A percentile compares a stretch with the other conserved stretches of the same genome.
Conservation (phyloP, 768 basidiomycete genomes). For the Leccinum subgranulosum region DNA sequence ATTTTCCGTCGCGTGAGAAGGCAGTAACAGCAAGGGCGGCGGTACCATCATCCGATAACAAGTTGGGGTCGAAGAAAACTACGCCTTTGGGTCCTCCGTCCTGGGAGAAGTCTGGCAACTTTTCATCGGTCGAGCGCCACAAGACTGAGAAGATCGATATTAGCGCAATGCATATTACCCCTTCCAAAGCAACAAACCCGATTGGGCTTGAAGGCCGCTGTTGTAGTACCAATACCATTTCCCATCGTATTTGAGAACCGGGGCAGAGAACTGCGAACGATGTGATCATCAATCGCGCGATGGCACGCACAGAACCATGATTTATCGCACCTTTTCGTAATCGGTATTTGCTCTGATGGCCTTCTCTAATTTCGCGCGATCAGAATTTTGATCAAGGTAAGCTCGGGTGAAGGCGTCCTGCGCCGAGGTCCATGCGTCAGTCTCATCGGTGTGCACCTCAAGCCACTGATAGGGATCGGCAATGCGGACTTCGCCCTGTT, state of each 20-base stretch:
- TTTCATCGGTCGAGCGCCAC: constrained; percentile 53
- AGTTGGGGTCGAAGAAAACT: constrained; percentile 80
- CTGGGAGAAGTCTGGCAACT: constrained; percentile 52
- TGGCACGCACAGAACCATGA: neutral
- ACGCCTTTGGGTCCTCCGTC: constrained; percentile 50
- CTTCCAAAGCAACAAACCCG: constrained; percentile 27
- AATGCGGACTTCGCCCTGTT: constrained; percentile 58
- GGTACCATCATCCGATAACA: constrained; percentile 70
- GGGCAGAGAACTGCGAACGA: constrained; percentile 55
- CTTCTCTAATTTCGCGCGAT: constrained; percentile 54
- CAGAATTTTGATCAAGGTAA: constrained; percentile 62
- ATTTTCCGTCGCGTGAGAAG: constrained; percentile 66
- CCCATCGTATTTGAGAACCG: constrained; percentile 57
- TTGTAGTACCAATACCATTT: constrained; percentile 84
- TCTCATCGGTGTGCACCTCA: constrained; percentile 60
- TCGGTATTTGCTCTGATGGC: constrained; percentile 54
- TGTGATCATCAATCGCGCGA: neutral
- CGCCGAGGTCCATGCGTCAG: constrained; percentile 57
- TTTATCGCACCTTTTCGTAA: constrained; percentile 42
- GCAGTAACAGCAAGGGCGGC: constrained; percentile 55
- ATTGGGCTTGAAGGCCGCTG: constrained; percentile 71
- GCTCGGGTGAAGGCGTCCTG: constrained; percentile 58
- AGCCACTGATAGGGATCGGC: constrained; percentile 76
- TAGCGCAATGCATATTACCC: neutral
- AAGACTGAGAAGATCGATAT: constrained; percentile 40